phyloP scores from a whole-genome alignment of 768 basidiomycete genomes.

The Tylopilus sp. region DNA sequence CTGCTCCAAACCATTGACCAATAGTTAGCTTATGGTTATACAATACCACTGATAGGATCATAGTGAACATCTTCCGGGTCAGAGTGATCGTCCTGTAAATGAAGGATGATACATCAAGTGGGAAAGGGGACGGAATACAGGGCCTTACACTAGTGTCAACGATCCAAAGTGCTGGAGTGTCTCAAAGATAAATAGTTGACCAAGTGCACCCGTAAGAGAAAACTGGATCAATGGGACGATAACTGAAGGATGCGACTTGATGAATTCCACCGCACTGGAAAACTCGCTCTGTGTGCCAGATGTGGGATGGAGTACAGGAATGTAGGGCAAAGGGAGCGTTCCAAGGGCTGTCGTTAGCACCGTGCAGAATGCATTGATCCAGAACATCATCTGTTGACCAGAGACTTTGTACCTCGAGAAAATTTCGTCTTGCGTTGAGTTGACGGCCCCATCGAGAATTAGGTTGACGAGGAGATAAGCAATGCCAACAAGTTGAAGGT shows the following conservation, averaged over 20 bases:
- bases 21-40: conserved; percentile 81
- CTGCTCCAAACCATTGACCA: conserved; percentile 94
- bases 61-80: conserved; percentile 95
- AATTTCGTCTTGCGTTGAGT: conserved; percentile 96
- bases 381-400: conserved; percentile 99
- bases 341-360: conserved; percentile 65
- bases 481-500: conserved; percentile 67
- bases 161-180: conserved; percentile 90
- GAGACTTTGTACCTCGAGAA: conserved; percentile 71
- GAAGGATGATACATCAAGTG: conserved; percentile 1
- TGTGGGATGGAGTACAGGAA: conserved; percentile 78
- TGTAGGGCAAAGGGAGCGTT: conserved; percentile 71
- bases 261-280: conserved; percentile 64
- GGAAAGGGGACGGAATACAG: conserved; percentile 1
- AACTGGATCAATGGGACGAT: conserved; percentile 75
- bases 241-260: conserved; percentile 73
- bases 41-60: conserved; percentile 90
- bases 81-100: conserved; percentile 81
- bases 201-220: conserved; percentile 86
- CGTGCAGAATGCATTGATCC: conserved; percentile 89
- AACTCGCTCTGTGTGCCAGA: conserved; percentile 60
- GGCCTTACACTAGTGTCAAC: conserved; percentile 78
- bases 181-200: conserved; percentile 97
- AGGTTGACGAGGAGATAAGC: conserved; percentile 82
- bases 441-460: conserved; percentile 86